Evolutionary conservation across 192 early-diverging fungal species (phyloP).

Genomic region (Pilobolus umbonatus): DNA sequence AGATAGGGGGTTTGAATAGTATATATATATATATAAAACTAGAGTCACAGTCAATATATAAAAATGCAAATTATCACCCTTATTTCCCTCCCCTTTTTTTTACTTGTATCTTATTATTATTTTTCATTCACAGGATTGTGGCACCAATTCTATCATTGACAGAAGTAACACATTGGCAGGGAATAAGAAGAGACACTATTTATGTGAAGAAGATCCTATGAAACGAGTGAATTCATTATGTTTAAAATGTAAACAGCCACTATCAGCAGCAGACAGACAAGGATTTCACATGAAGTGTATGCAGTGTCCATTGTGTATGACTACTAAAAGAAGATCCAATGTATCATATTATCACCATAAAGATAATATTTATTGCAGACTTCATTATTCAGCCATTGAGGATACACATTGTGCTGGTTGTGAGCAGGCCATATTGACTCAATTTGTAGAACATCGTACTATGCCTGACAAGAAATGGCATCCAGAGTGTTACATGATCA

Average conservation of each 20-base stretch:
- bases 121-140: neutral
- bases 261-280: neutral
- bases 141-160: too few relatives aligned
- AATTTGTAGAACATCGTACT: constrained; percentile 71
- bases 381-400: constrained; percentile 72
- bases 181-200: neutral
- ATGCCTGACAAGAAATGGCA: constrained; percentile 70
- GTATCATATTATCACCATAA: constrained; percentile 74
- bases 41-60: too few relatives aligned
- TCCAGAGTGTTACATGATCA: constrained; percentile 90
- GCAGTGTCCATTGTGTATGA: constrained; percentile 6
- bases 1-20: too few relatives aligned
- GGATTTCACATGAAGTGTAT: constrained; percentile 10
- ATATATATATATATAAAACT: too few relatives aligned
- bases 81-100: too few relatives aligned
- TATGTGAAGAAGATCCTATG: constrained; percentile 5
- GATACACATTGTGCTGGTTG: constrained; percentile 77
- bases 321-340: too few relatives aligned
- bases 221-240: constrained; percentile 3
- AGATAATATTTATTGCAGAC: constrained; percentile 70
- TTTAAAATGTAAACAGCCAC: constrained; percentile 8
- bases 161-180: neutral
- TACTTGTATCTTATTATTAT: constrained; percentile 6
- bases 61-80: too few relatives aligned
- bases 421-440: constrained; percentile 71